A percentile compares a stretch with the other conserved stretches of the same genome.
Evolutionary conservation across 495 filamentous ascomycete genomes (phyloP).

Genomic region (Sordaria brevicollis): DNA sequence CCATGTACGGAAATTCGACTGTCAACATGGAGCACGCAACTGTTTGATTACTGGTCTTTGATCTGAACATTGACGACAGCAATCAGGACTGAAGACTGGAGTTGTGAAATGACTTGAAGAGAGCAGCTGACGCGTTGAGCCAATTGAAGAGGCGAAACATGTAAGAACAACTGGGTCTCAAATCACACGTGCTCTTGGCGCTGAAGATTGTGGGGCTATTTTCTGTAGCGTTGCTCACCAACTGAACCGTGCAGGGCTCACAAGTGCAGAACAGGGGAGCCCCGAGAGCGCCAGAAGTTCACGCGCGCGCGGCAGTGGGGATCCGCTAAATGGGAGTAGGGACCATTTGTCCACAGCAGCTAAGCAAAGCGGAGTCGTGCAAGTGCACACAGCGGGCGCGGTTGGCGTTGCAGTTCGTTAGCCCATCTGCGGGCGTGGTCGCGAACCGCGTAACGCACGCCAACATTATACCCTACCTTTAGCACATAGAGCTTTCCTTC

Average conservation of each 20-base stretch:
- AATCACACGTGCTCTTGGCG: not conserved
- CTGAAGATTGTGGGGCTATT: not conserved
- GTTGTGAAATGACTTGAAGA: not conserved
- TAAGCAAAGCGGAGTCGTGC: slow-evolving; percentile 1
- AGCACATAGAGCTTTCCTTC: slow-evolving; percentile 4
- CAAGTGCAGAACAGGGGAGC: not conserved
- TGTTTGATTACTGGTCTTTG: not conserved
- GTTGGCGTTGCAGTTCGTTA: slow-evolving; percentile 8
- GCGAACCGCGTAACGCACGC: slow-evolving; percentile 23
- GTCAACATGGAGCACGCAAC: not conserved
- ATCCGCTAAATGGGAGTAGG: not conserved
- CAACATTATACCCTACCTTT: not conserved
- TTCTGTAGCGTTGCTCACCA: slow-evolving; percentile 8
- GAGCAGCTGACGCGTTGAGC: not conserved
- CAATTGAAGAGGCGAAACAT: not conserved
- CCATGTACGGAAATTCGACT: too few species aligned
- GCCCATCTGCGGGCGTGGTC: slow-evolving; percentile 17
- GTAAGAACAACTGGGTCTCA: not conserved
- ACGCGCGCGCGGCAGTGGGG: not conserved
- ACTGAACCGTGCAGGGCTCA: slow-evolving; percentile 3
- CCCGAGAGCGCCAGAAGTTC: not conserved
- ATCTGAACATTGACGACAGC: not conserved
- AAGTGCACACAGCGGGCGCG: slow-evolving; percentile 10
- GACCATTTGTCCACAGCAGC: not conserved
- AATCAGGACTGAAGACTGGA: not conserved